Base-by-base conservation (phyloP, 2,329 filamentous ascomycete species). In the Aspergillus transmontanensis region DNA sequence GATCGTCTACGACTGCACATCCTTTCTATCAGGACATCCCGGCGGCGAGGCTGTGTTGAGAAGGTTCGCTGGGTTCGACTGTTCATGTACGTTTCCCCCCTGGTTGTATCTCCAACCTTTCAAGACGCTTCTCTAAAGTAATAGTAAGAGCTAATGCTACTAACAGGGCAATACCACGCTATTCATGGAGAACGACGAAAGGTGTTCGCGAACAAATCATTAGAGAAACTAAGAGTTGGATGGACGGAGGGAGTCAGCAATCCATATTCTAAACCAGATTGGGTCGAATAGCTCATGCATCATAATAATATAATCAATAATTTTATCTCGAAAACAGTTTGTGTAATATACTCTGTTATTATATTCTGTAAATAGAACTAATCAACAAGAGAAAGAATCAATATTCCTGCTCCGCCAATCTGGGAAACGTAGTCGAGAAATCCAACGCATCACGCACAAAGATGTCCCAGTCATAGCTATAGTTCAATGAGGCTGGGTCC, bases 381-480 rank as follows among this genome's bases (percentile, higher is more conserved):
- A 30, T 50, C 16, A 30, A 48, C 2, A 30, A 30, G 7, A 50
- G 6, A 30, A 50, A 46, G 12, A 9, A 2, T 50, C 16, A 51
- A n/a, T 51, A 51, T 23, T 51, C 48, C 19, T 50, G 46, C 23
- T 51, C 48, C 28, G 48, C 48, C 26, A 51, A 32, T n/a, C 28
- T 51, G 3, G 48, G 48, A 32, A 51, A 51, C 48, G 48, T 51
- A 34, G 48, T 51, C 48, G 48, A 51, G 28, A 51, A 51, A 21
- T 51, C 28, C 10, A 51, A 34, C 3, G 48, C 48, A 21, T 51
- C 48, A 12, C 48, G 48, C 10, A 51, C 48, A 51, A 51, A 51
- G 19, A 51, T 23, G 14, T 51, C 48, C 48, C 48, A 51, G 19
- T 51, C 48, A n/a, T 51, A 51, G 48, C 48, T 51, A 32, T 21